Evolutionary conservation across 2,329 filamentous ascomycete species (phyloP), one percentile per base, ranked within the genome.

Genomic region (Fusarium torulosum): DNA sequence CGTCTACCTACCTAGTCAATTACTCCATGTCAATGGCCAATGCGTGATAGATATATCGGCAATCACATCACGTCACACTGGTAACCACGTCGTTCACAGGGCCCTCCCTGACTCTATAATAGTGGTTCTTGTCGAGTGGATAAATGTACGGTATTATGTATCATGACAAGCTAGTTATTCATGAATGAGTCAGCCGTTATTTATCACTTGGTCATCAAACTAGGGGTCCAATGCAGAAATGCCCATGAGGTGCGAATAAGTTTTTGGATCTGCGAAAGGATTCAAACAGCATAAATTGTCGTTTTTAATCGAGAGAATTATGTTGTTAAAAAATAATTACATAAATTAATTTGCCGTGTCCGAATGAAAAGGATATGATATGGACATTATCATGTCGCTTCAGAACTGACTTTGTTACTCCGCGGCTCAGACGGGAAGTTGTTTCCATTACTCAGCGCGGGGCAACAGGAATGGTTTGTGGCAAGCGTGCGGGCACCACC

Each of bases 401-500:
- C 27, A 13, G 10, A 29, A 29, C 27, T 10, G 11, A 29, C 11
- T 9, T 13, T 29, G 27, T 29, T 54, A 47, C 59, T 64, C 59
- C 60, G 60, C 59, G 60, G 46, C 63, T 62, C 38, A 37, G 20
- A 53, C 40, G 3, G 11, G 46, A 40, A 33, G 49, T n/a, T 59
- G 47, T 44, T 46, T 54, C 40, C 49, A 67, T 67, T 64, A 67
- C 59, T 67, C 64, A 67, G 64, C 53, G 63, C 59, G 59, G 64
- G 64, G 59, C 27, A 33, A 33, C 14, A 37, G 17, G 3, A 49
- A 54, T 31, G 41, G 53, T 31, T 42, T 53, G 63, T 67, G 64
- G 63, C 53, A 60, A 64, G 29, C 17, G 21, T n/a, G 52, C 58
- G 63, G 62, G 33, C 35, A 49, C n/a, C 35, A n/a, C 35, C 35